Evolutionary conservation across 1,284 basidiomycete species (phyloP).

Genomic region (Apiotrichum sp.): DNA sequence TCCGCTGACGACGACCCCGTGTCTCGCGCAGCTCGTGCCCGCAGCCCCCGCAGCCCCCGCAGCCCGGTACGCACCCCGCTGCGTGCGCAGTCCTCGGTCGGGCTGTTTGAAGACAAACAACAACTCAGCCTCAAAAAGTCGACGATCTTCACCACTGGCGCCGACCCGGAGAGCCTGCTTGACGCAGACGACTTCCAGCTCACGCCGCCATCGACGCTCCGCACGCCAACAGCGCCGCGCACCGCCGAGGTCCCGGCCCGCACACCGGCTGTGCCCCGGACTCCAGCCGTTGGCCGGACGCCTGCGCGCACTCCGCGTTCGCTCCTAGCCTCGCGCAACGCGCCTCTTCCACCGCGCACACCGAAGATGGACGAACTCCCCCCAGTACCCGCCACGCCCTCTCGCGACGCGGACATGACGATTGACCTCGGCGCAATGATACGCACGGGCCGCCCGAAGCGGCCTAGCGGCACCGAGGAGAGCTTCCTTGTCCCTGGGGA

Average conservation of each 20-base stretch:
- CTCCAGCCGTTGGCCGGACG: background rate
- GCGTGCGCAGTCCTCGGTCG: background rate
- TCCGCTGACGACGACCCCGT: background rate
- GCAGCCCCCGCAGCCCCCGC: no score
- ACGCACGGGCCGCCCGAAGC: conserved; percentile 26
- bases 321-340: background rate
- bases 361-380: background rate
- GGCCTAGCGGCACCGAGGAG: conserved; percentile 33
- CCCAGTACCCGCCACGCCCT: background rate
- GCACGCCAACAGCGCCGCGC: background rate
- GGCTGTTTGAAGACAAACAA: background rate
- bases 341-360: background rate
- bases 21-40: background rate
- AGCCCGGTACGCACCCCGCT: background rate
- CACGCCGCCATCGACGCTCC: conserved; percentile 6
- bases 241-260: no score
- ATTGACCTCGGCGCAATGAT: conserved; percentile 34
- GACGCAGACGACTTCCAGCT: conserved; percentile 14
- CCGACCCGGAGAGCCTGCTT: background rate
- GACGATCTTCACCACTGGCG: background rate
- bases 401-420: conserved; percentile 21
- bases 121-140: background rate
- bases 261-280: no score
- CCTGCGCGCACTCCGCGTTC: background rate
- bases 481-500: conserved; percentile 25